A percentile compares a stretch with the other conserved stretches of the same genome.
Conservation (phyloP, 441 rosid species). For the Mallotus repandus region DNA sequence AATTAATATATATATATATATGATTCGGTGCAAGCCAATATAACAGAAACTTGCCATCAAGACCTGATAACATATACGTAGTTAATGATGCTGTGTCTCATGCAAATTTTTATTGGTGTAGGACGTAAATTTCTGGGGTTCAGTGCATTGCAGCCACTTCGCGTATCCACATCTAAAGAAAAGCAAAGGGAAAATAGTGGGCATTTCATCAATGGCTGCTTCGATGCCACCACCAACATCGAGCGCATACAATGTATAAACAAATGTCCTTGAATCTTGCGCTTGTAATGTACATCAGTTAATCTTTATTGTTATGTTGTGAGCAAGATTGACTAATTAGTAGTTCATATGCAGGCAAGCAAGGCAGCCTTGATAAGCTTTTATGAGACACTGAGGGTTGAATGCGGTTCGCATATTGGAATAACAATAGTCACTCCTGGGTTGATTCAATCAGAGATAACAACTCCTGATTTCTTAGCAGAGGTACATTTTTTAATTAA, state of each 20-base stretch:
- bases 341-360: conserved; percentile 40
- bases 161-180: conserved; percentile 37
- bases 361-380: conserved; percentile 52
- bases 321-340: background rate
- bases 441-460: conserved; percentile 40
- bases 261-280: background rate
- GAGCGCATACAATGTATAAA: conserved; percentile 32
- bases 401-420: conserved; percentile 40
- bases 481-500: too few relatives aligned
- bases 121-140: conserved; percentile 49
- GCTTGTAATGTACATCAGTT: too few relatives aligned
- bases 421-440: conserved; percentile 54
- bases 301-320: background rate
- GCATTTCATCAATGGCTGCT: conserved; percentile 26
- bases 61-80: too few relatives aligned
- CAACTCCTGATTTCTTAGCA: background rate
- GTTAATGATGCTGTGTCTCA: too few relatives aligned
- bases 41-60: too few relatives aligned
- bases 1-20: too few relatives aligned
- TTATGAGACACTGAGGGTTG: conserved; percentile 47
- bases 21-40: too few relatives aligned
- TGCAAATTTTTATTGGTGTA: background rate
- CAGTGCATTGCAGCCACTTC: conserved; percentile 28
- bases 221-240: conserved; percentile 31
- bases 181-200: conserved; percentile 41